Evolutionary conservation across 2,329 filamentous ascomycete species (phyloP).

Genomic region (Aspergillus tamarii): DNA sequence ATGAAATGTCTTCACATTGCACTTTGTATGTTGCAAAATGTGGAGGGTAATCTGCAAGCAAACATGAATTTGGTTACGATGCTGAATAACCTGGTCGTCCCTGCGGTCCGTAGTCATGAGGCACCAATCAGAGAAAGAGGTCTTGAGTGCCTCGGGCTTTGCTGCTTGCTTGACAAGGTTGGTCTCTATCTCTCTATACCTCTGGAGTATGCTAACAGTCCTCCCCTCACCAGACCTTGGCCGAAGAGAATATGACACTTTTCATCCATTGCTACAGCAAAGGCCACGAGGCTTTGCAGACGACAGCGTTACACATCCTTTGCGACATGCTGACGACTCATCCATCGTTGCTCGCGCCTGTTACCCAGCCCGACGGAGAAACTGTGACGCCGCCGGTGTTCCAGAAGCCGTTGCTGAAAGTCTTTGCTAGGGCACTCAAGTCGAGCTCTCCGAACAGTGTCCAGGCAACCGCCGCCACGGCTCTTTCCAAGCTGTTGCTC

Average conservation of each 20-base stretch:
- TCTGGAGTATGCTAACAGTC: not conserved
- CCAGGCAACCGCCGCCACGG: constrained; percentile 78
- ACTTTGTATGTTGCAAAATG: constrained; percentile 95
- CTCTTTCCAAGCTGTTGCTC: constrained; percentile 83
- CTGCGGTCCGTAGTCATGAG: constrained; percentile 90
- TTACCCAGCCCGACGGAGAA: constrained; percentile 47
- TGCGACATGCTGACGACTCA: constrained; percentile 92
- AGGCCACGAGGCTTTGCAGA: constrained; percentile 85
- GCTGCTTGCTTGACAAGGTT: constrained; percentile 83
- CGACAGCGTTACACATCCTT: constrained; percentile 86
- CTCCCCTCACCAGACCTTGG: constrained; percentile 63
- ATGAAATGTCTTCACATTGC: constrained; percentile 98
- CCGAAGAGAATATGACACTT: constrained; percentile 85
- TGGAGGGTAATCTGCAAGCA: constrained; percentile 82
- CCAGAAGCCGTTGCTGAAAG: constrained; percentile 72
- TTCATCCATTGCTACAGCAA: constrained; percentile 97
- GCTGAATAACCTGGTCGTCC: constrained; percentile 95
- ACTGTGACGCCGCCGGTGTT: constrained; percentile 54
- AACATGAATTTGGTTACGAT: constrained; percentile 95
- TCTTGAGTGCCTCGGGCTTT: constrained; percentile 84
- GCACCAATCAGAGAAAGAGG: constrained; percentile 90
- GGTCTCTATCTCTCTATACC: constrained; percentile 20
- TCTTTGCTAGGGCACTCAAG: constrained; percentile 82
- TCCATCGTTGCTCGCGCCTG: constrained; percentile 71
- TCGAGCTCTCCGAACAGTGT: constrained; percentile 71